A percentile compares a stretch with the other conserved stretches of the same genome.
phyloP scores from a whole-genome alignment of 2,329 filamentous ascomycete species.

The Fusarium fracticaudum region DNA sequence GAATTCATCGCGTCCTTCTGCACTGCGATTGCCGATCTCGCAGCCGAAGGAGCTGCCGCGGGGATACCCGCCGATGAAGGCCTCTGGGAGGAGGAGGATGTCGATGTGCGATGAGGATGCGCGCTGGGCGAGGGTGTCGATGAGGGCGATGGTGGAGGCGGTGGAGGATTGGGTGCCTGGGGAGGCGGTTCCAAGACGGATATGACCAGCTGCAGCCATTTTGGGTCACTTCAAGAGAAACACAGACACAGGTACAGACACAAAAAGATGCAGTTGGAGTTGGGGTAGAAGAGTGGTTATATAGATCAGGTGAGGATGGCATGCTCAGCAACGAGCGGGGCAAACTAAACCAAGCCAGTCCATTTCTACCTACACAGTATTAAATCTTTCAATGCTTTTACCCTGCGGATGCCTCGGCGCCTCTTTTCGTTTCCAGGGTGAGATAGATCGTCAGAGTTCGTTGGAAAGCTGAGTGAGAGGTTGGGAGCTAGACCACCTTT shows the following conservation, averaged over 20 bases:
- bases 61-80: constrained; percentile 91
- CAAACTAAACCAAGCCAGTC: background rate
- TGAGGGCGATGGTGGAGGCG: constrained; percentile 69
- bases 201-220: constrained; percentile 43
- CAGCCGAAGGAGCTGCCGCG: constrained; percentile 82
- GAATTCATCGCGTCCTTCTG: constrained; percentile 81
- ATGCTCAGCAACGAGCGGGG: constrained; percentile 29
- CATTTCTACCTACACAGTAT: background rate
- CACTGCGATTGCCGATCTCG: constrained; percentile 73
- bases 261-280: background rate
- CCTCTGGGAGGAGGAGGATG: constrained; percentile 89
- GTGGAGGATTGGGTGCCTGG: constrained; percentile 62
- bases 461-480: background rate
- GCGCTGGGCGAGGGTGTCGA: constrained; percentile 69
- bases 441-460: background rate
- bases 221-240: background rate
- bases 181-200: constrained; percentile 66
- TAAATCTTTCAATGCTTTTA: background rate
- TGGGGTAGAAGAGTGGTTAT: background rate
- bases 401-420: constrained; percentile 3
- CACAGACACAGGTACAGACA: too few species aligned
- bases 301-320: constrained; percentile 5
- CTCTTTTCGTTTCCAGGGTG: background rate
- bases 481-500: constrained; percentile 5
- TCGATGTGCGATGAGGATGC: constrained; percentile 69